phyloP scores from a whole-genome alignment of 225 moss, liverwort and hornwort genomes.

The Asterella californica region DNA sequence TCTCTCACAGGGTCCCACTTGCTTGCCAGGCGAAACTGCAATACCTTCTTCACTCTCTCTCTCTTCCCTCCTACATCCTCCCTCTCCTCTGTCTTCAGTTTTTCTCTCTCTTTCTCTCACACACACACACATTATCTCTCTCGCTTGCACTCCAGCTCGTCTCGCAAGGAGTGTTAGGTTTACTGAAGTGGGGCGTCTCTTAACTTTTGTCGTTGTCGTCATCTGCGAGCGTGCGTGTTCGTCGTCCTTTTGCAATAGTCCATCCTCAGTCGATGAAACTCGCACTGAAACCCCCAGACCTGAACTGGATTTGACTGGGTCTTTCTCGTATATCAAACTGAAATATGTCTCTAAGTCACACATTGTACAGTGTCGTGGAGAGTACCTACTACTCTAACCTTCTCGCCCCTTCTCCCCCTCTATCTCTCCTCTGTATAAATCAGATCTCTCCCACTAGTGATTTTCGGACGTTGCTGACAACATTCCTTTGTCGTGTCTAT shows the following conservation, averaged over 20 bases:
- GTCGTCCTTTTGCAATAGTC: background rate
- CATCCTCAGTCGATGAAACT: background rate
- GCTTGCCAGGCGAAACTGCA: background rate
- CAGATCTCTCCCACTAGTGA: background rate
- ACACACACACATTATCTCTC: background rate
- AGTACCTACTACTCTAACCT: background rate
- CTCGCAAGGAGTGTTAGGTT: background rate
- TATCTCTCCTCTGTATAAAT: background rate
- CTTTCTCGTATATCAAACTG: background rate
- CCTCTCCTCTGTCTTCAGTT: too few relatives aligned
- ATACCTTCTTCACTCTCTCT: background rate
- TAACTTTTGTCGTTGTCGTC: constrained; percentile 4
- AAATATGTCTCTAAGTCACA: background rate
- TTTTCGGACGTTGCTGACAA: background rate
- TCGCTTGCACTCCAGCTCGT: background rate
- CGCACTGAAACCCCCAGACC: background rate
- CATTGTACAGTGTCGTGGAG: background rate
- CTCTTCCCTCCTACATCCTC: too few relatives aligned
- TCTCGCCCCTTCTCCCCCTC: background rate
- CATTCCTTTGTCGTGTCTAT: background rate
- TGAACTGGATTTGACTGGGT: background rate
- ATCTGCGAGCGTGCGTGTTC: background rate
- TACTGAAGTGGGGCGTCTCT: background rate
- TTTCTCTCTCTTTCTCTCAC: background rate
- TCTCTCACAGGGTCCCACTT: background rate